Evolutionary conservation across 495 filamentous ascomycete genomes (phyloP).

Genomic region (Penicillium chermesinum): DNA sequence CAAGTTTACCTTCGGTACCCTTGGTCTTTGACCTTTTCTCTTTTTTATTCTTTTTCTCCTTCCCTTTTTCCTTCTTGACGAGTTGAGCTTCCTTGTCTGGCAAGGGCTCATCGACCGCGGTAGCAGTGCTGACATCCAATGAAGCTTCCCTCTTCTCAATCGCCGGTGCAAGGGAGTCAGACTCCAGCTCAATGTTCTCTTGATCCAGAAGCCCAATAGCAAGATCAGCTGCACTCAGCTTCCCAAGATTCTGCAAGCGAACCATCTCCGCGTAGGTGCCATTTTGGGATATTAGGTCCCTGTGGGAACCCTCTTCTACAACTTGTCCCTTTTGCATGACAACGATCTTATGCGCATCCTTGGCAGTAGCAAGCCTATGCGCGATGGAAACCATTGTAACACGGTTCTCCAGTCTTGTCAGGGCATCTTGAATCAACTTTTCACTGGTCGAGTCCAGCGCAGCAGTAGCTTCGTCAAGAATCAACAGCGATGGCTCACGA

Average conservation of each 20-base stretch:
- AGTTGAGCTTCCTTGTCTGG: neutral
- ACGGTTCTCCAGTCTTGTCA: slow-evolving; percentile 34
- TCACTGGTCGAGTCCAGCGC: slow-evolving; percentile 50
- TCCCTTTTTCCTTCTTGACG: neutral
- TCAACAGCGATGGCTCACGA: slow-evolving; percentile 65
- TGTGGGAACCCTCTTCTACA: slow-evolving; percentile 48
- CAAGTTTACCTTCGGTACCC: slow-evolving; percentile 2
- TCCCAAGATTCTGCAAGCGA: slow-evolving; percentile 28
- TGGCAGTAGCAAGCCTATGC: slow-evolving; percentile 36
- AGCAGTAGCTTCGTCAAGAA: slow-evolving; percentile 75
- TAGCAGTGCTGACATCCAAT: slow-evolving; percentile 13
- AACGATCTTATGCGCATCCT: slow-evolving; percentile 59
- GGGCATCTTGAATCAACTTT: slow-evolving; percentile 41
- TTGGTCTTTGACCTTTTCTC: slow-evolving; percentile 4
- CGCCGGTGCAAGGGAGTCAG: neutral
- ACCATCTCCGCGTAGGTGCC: slow-evolving; percentile 42
- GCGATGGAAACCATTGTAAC: slow-evolving; percentile 39
- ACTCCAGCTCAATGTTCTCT: neutral
- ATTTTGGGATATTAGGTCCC: slow-evolving; percentile 24
- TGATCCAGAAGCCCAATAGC: neutral
- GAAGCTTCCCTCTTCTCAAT: slow-evolving; percentile 16
- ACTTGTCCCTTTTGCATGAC: slow-evolving; percentile 47
- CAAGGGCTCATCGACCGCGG: slow-evolving; percentile 12
- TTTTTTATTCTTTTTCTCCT: slow-evolving; percentile 7
- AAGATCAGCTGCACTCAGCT: slow-evolving; percentile 8